Base-by-base conservation (phyloP, 148 eudicot genomes). In the Salicornia ramosissima region DNA sequence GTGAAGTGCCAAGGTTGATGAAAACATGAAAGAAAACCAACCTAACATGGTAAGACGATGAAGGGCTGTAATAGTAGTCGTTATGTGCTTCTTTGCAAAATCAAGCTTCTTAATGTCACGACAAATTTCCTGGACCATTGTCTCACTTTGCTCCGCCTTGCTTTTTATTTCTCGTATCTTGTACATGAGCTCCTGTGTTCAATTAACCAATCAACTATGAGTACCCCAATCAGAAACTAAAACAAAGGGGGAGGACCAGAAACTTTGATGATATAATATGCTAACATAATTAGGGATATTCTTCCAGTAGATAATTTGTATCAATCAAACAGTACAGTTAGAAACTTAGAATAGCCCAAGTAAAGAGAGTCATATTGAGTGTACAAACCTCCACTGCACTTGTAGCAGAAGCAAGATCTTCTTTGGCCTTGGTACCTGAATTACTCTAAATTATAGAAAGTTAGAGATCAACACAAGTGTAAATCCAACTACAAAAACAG, bases 21-120 rank as follows among this genome's bases (percentile, higher is more conserved):
- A 66, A 46, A n/a, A 52, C 12, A 52, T 36, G 21, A 65, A 9
- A 11, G 42, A 70, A 68, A 53, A 63, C 81, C 65, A 67, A 93
- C 98, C 98, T 72, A 94, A 82, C 99, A 94, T 94, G 49, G 99
- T 94, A 75, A 94, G 97, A 67, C 99, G 99, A 75, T 94, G 99
- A 71, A 94, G 97, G 71, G 99, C 99, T 34, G 97, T 94, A 65
- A 94, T 94, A 30, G 99, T 90, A 11, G 96, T 94, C 31, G 99
- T 94, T 79, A 94, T 91, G 80, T 94, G 97, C 80, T 94, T 94
- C 74, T 94, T 94, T 26, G 97, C 97, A 75, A 94, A 94, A 81
- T 94, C 99, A 46, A 94, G 81, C 84, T 94, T 94, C 78, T 94
- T 94, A 34, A 94, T 94, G 75, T 94, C 99, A 77, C 99, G 99